Evolutionary conservation across 2,329 filamentous ascomycete genomes (phyloP).

Genomic region (Ophiostoma piceae): DNA sequence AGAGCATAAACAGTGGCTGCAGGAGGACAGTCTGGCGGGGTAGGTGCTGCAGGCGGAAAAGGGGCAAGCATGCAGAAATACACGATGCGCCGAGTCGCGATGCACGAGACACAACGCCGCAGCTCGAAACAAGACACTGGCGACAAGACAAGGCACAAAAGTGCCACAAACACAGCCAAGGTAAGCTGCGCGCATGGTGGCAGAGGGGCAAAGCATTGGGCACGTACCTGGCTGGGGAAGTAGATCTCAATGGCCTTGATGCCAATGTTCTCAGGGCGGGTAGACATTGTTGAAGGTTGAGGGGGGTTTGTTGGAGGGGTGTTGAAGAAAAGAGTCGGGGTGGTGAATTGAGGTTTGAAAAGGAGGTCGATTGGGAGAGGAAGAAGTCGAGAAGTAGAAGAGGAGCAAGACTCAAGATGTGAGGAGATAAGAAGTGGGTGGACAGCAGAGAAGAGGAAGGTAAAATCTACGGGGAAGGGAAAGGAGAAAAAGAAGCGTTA

Average conservation of each 20-base stretch:
- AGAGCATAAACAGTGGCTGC: not conserved
- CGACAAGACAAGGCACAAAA: constrained; percentile 8
- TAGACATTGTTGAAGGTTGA: constrained; percentile 52
- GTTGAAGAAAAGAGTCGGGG: not conserved
- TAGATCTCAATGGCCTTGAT: constrained; percentile 92
- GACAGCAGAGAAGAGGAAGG: constrained; percentile 5
- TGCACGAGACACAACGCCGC: constrained; percentile 11
- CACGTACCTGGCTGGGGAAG: constrained; percentile 73
- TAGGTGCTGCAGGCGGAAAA: not conserved
- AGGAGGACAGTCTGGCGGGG: not conserved
- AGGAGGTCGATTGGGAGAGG: not conserved
- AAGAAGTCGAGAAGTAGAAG: not conserved
- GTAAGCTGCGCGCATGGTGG: not conserved
- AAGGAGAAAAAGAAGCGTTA: constrained; percentile 35
- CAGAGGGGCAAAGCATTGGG: constrained; percentile 10
- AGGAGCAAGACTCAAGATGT: constrained; percentile 2
- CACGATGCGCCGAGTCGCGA: not conserved
- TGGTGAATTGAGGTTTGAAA: not conserved
- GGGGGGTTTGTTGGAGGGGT: not conserved
- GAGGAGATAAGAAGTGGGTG: constrained; percentile 8
- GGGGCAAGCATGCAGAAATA: not conserved
- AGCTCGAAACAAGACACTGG: constrained; percentile 1
- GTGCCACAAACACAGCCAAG: not conserved
- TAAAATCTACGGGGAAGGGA: constrained; percentile 26
- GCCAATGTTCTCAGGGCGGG: constrained; percentile 79